These are phyloP conservation scores for Penicillium sclerotigenum DNA, from an alignment of 2,329 filamentous ascomycete species.

Conservation along the genomic window DNA sequence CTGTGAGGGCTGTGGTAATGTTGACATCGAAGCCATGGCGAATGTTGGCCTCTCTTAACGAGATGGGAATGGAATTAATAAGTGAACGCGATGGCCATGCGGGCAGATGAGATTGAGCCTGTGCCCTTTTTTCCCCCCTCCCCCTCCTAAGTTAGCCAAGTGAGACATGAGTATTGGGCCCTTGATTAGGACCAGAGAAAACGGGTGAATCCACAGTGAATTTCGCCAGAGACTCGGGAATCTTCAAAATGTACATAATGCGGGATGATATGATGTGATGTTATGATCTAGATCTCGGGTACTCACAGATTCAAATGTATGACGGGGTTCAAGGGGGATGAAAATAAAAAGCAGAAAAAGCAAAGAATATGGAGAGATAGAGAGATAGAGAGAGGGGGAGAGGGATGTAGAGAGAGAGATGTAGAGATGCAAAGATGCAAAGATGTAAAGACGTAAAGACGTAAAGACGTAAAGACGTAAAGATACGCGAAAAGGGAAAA, in stretches of 20 bases:
- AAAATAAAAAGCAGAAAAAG: background rate
- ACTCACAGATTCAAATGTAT: slow-evolving; percentile 2
- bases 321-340: background rate
- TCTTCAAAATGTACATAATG: background rate
- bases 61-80: background rate
- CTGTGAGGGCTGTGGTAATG: slow-evolving; percentile 65
- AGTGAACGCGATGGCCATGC: slow-evolving; percentile 16
- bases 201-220: background rate
- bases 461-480: background rate
- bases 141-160: background rate
- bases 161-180: background rate
- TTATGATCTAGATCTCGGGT: background rate
- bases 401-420: too few relatives aligned
- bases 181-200: background rate
- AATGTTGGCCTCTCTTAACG: background rate
- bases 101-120: slow-evolving; percentile 3
- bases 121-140: background rate
- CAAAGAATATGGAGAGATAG: too few relatives aligned
- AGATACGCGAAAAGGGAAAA: background rate
- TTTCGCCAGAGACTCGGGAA: background rate
- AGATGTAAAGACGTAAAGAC: too few relatives aligned
- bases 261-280: background rate
- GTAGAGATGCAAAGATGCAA: too few relatives aligned
- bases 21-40: slow-evolving; percentile 47
- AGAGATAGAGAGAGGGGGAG: background rate